Conservation (phyloP, 331 rosid genomes). For the Acacia concinna region DNA sequence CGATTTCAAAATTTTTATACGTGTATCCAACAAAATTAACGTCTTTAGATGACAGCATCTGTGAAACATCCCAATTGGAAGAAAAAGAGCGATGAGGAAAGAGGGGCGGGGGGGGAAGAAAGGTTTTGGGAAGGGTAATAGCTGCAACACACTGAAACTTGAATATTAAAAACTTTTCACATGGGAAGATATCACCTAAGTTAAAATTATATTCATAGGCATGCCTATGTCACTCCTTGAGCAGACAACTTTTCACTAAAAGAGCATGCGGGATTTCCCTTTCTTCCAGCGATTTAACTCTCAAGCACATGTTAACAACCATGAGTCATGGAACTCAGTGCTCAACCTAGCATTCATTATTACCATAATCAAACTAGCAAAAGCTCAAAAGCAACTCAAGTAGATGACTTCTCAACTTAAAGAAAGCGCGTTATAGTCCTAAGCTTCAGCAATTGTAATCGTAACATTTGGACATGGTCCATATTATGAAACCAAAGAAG, state of each 20-base stretch:
- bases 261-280: background rate
- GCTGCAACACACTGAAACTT: background rate
- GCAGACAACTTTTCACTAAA: background rate
- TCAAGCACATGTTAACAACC: background rate
- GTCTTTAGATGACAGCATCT: constrained; percentile 99
- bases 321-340: background rate
- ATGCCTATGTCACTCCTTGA: background rate
- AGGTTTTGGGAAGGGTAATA: background rate
- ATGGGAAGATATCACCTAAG: background rate
- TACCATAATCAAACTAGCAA: constrained; percentile 1
- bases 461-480: background rate
- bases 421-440: background rate
- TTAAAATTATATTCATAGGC: background rate
- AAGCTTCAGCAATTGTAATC: background rate
- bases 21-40: constrained; percentile 93
- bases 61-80: constrained; percentile 25
- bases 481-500: background rate
- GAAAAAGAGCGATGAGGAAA: too few species aligned
- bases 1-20: constrained; percentile 88
- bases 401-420: background rate
- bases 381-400: background rate
- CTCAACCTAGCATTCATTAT: background rate
- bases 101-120: too few species aligned
- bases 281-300: background rate
- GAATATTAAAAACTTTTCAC: background rate